Conservation (phyloP, 352 stramenopile genomes). For the Thraustochytrium striatum region DNA sequence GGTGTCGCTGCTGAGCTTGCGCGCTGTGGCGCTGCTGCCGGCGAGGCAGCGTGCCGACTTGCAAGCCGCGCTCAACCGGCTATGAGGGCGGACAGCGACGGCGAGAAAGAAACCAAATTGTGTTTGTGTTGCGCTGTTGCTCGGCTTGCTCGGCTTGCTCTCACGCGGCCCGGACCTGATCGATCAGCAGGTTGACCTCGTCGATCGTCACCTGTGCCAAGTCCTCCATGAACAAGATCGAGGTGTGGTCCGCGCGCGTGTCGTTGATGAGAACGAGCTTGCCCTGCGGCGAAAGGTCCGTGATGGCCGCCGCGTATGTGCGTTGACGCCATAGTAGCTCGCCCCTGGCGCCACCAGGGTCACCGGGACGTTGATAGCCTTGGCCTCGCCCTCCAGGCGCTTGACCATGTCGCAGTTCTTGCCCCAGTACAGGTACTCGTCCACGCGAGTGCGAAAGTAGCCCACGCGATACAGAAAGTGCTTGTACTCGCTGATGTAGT, state of each 20-base stretch:
- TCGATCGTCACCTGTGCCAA: background rate
- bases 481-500: background rate
- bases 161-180: background rate
- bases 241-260: background rate
- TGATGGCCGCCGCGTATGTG: background rate
- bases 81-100: no score
- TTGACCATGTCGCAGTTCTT: conserved; percentile 3
- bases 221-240: background rate
- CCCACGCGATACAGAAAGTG: background rate
- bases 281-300: background rate
- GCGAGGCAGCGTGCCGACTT: no score
- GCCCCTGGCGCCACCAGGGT: background rate
- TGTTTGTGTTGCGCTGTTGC: no score
- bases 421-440: conserved; percentile 1
- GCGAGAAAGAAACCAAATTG: no score
- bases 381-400: background rate
- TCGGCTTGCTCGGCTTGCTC: no score
- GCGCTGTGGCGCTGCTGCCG: no score
- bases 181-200: background rate
- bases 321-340: background rate
- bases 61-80: no score
- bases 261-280: no score
- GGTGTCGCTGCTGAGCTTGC: no score
- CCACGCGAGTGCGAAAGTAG: background rate
- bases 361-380: conserved; percentile 2